Evolutionary conservation across 1,284 basidiomycete species (phyloP).

Genomic region (Exobasidium cylindrosporum): DNA sequence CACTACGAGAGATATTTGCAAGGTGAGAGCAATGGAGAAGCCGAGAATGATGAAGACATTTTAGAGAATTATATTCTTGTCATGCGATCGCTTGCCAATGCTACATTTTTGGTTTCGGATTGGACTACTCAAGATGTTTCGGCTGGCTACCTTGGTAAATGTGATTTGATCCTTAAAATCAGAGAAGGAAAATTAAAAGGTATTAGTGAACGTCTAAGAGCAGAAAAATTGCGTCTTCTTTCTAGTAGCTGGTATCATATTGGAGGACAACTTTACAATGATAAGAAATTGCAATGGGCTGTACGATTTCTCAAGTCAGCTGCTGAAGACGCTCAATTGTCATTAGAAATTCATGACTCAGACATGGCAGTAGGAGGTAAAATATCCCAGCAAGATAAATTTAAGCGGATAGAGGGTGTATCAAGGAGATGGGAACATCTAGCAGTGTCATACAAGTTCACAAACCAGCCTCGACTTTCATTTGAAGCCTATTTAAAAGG

Average conservation of each 20-base stretch:
- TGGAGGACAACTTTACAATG: slow-evolving; percentile 55
- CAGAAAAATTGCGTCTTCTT: slow-evolving; percentile 22
- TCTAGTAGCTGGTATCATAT: slow-evolving; percentile 55
- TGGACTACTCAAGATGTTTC: not conserved
- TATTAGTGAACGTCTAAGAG: not conserved
- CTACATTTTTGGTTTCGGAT: not conserved
- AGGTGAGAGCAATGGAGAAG: not conserved
- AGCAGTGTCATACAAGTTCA: not conserved
- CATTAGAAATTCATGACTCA: not conserved
- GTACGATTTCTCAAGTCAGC: slow-evolving; percentile 31
- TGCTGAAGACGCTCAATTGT: not conserved
- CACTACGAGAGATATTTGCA: not conserved
- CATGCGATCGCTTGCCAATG: not conserved
- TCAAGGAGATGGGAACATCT: not conserved
- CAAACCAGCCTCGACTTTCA: not conserved
- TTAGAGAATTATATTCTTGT: not conserved
- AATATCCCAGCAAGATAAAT: not conserved
- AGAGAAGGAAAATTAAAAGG: not conserved
- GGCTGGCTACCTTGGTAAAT: not conserved
- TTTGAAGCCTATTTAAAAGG: not conserved
- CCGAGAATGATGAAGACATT: not conserved
- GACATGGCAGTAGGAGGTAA: not conserved
- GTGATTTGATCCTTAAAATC: not conserved
- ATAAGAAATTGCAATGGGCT: slow-evolving; percentile 37
- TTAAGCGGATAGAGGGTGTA: not conserved